phyloP scores from a whole-genome alignment of 108 stramenopile species.

The Epithemia pelagica region DNA sequence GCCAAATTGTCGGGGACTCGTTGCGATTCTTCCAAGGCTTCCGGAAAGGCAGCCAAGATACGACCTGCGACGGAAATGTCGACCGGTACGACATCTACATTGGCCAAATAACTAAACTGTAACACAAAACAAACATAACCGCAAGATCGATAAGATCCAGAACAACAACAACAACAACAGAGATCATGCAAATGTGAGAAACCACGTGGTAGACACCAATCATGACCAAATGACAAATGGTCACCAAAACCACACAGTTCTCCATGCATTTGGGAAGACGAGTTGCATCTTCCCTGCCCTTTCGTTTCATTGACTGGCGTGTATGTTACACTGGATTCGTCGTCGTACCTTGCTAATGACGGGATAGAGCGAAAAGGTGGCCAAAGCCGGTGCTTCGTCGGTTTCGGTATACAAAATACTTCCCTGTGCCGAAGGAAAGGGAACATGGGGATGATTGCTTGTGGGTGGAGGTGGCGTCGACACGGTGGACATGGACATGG shows the following conservation, averaged over 20 bases:
- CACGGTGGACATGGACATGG: slow-evolving; percentile 10
- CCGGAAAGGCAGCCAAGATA: slow-evolving; percentile 81
- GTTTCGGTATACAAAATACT: slow-evolving; percentile 88
- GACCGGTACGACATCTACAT: slow-evolving; percentile 72
- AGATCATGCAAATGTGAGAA: neutral
- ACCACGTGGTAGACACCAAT: neutral
- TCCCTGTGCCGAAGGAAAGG: slow-evolving; percentile 57
- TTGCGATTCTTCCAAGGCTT: slow-evolving; percentile 61
- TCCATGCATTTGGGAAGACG: no score
- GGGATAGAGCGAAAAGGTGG: slow-evolving; percentile 84
- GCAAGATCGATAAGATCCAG: slow-evolving; percentile 2
- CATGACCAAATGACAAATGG: slow-evolving; percentile 12
- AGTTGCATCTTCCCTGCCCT: no score
- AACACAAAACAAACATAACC: neutral
- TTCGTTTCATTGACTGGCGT: no score
- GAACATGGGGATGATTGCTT: slow-evolving; percentile 64
- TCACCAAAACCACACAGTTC: no score
- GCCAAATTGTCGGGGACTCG: slow-evolving; percentile 83
- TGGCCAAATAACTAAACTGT: slow-evolving; percentile 59
- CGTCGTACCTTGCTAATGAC: slow-evolving; percentile 58
- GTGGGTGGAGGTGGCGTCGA: slow-evolving; percentile 60
- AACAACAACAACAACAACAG: no score
- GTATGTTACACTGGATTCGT: no score
- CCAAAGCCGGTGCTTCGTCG: slow-evolving; percentile 89
- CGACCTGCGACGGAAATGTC: slow-evolving; percentile 85